Base-by-base conservation (phyloP, 192 early-diverging fungal species). In the Phlyctochytrium bullatum region DNA sequence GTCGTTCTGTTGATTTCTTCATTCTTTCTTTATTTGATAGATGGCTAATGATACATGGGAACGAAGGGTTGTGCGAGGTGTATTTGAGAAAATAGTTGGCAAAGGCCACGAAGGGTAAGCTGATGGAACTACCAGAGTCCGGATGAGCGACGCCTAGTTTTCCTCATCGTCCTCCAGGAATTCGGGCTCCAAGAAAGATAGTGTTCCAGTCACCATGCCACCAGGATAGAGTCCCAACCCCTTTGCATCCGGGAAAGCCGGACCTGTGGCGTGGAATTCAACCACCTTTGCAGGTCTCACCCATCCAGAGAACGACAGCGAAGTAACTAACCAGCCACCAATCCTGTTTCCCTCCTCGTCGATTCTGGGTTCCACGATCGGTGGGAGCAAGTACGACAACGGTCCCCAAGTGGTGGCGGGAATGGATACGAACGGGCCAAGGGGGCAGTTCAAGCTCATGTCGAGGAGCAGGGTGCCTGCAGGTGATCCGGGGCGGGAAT, bases 361-460 rank as follows among this genome's bases (percentile, higher is more conserved):
- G 17, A 62, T 32, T 4, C 25, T n/a, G 4, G 6, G 34, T 25
- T 35, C 28, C 10, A 62, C 10, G 28, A 35, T 3, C 10, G 14
- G 14, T 25, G 33, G 35, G 14, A 36, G 32, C 4, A 36, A 3
- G n/a, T 34, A 20, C 35, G 60, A 62, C 17, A 32, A 29, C 12
- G 60, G 33, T 34, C 33, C 60, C 33, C 33, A 62, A 6, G 33
- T 62, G 27, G 60, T 62, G 28, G 60, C 20, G 27, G 60, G 35
- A n/a, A 36, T 32, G 60, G 28, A 4, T 6, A 57, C 10, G 20
- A 57, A 14, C 6, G 16, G 23, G 3, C 60, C 35, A 10, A 36
- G 32, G 6, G 60, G 60, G 10, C 29, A 32, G 29, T 25, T 32
- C 29, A 28, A 61, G 4, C 29, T 61, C 29, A 27, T 27, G 32